phyloP scores from a whole-genome alignment of 768 basidiomycete genomes.

The Mycena galericulata region DNA sequence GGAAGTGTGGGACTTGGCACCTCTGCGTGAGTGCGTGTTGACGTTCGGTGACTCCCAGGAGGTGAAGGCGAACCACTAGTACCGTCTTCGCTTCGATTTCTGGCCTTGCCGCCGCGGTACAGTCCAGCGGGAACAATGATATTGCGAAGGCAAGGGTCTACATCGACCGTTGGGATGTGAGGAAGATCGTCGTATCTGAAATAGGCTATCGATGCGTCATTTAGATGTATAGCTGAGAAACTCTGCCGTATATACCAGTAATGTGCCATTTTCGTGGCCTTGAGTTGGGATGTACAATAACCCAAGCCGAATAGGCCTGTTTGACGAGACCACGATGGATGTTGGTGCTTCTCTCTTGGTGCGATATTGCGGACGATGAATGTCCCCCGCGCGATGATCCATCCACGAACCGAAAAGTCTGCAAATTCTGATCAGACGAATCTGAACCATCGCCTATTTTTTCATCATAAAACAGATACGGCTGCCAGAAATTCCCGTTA shows the following conservation, averaged over 20 bases:
- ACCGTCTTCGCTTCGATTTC: constrained; percentile 49
- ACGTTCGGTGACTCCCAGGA: constrained; percentile 27
- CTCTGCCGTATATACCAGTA: constrained; percentile 56
- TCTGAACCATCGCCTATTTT: constrained; percentile 59
- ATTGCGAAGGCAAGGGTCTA: constrained; percentile 54
- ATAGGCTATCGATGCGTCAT: constrained; percentile 47
- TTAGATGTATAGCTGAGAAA: constrained; percentile 52
- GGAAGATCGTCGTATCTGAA: constrained; percentile 63
- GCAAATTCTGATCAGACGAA: constrained; percentile 52
- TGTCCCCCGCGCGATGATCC: constrained; percentile 62
- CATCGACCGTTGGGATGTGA: constrained; percentile 60
- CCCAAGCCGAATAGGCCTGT: constrained; percentile 80
- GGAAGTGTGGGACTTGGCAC: constrained; percentile 48
- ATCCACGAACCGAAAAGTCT: constrained; percentile 68
- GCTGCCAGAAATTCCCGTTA: constrained; percentile 49
- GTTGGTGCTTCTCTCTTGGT: constrained; percentile 66
- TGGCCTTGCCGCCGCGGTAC: constrained; percentile 59
- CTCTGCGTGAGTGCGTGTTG: constrained; percentile 23
- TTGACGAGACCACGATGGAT: constrained; percentile 72
- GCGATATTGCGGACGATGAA: constrained; percentile 65
- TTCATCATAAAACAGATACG: constrained; percentile 79
- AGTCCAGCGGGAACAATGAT: constrained; percentile 61
- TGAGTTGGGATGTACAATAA: constrained; percentile 56
- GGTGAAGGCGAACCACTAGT: constrained; percentile 19
- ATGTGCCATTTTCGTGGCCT: constrained; percentile 75